Percentiles rank a stretch among this genome's conserved stretches.
Evolutionary conservation across 306 rosid species (phyloP).

Genomic region (Acacia confusa): DNA sequence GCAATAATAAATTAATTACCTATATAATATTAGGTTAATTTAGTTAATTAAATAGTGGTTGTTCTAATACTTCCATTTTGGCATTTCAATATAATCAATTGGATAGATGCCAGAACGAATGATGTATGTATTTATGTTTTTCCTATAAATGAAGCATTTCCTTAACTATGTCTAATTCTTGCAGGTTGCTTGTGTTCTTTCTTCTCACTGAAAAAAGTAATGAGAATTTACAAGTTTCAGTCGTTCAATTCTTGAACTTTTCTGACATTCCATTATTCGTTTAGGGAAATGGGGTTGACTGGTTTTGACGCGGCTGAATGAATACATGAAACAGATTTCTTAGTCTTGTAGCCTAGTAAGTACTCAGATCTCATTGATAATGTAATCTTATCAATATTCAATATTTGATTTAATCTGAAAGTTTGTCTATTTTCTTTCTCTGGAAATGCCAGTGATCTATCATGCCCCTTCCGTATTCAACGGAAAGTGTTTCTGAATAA

Average conservation of each 20-base stretch:
- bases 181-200: slow-evolving; percentile 33
- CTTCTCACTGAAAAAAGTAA: slow-evolving; percentile 24
- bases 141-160: slow-evolving; percentile 13
- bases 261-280: slow-evolving; percentile 23
- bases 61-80: slow-evolving; percentile 8
- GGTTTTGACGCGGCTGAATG: slow-evolving; percentile 39
- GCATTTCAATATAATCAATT: slow-evolving; percentile 21
- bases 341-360: slow-evolving; percentile 60
- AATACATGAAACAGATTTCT: slow-evolving; percentile 33
- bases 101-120: background rate
- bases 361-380: slow-evolving; percentile 67
- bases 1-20: no score
- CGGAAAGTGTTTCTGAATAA: background rate
- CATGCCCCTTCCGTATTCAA: slow-evolving; percentile 5
- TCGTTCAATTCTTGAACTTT: background rate
- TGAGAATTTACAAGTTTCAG: slow-evolving; percentile 4
- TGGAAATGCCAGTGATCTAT: background rate
- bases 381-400: slow-evolving; percentile 24
- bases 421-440: background rate
- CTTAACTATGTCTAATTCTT: background rate
- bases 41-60: no score
- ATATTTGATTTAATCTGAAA: background rate
- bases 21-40: no score
- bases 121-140: background rate
- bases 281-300: slow-evolving; percentile 42